These are phyloP conservation scores for Penicillium corylophilum DNA, from an alignment of 2,329 filamentous ascomycete species.

Conservation along the genomic window DNA sequence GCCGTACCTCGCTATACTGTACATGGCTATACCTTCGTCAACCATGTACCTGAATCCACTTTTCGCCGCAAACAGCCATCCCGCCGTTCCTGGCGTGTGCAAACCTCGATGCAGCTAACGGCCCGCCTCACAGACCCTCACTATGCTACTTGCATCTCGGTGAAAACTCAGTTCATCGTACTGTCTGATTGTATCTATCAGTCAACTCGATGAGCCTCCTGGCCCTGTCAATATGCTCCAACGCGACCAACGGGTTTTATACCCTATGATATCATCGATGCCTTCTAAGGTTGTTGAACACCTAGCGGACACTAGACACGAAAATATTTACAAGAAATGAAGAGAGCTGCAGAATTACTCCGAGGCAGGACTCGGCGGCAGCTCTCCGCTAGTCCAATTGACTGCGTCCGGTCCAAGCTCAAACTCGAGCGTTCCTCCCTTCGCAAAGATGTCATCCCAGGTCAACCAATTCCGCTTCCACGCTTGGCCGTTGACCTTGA, in stretches of 20 bases:
- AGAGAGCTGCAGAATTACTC: neutral
- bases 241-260: neutral
- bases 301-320: neutral
- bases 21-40: no score
- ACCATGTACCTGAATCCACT: neutral
- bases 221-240: neutral
- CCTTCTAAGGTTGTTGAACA: neutral
- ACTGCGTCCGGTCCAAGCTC: conserved; percentile 55
- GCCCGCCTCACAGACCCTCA: neutral
- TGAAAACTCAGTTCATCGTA: neutral
- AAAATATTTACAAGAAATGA: neutral
- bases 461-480: conserved; percentile 67
- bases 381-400: conserved; percentile 59
- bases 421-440: conserved; percentile 64
- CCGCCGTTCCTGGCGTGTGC: conserved; percentile 5
- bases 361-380: conserved; percentile 61
- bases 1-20: no score
- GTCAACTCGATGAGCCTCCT: neutral
- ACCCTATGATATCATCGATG: neutral
- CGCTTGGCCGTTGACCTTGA: conserved; percentile 62
- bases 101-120: neutral
- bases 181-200: neutral
- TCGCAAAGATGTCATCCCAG: conserved; percentile 65
- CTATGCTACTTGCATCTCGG: neutral
- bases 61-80: neutral